Evolutionary conservation across 257 asterid genomes (phyloP).

Genomic region (Salvia miltiorrhiza): DNA sequence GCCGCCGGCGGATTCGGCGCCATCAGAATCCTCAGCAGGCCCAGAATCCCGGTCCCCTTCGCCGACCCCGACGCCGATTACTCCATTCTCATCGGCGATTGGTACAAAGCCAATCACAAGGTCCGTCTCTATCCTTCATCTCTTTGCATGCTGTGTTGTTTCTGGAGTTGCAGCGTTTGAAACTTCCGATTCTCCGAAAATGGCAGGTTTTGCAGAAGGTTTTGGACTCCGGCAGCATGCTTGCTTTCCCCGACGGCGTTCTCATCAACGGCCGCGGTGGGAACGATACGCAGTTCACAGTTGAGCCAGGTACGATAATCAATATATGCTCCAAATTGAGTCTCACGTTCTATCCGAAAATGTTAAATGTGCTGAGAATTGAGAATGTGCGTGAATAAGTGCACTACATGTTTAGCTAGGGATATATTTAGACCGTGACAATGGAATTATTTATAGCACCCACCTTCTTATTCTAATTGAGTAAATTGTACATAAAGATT

Average conservation of each 20-base stretch:
- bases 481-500: too few relatives aligned
- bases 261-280: conserved; percentile 59
- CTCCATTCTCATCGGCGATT: conserved; percentile 59
- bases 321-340: too few relatives aligned
- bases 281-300: conserved; percentile 35
- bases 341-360: too few relatives aligned
- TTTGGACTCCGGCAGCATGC: conserved; percentile 48
- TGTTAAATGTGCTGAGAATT: too few relatives aligned
- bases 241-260: conserved; percentile 42
- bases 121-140: too few relatives aligned
- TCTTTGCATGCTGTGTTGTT: background rate
- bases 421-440: too few relatives aligned
- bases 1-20: conserved; percentile 77
- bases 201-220: conserved; percentile 37
- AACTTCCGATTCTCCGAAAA: background rate
- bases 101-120: conserved; percentile 60
- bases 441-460: too few relatives aligned
- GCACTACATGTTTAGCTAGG: too few relatives aligned
- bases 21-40: conserved; percentile 59
- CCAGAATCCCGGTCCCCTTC: conserved; percentile 64
- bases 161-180: background rate
- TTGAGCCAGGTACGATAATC: conserved; percentile 36
- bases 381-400: too few relatives aligned
- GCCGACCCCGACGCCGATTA: conserved; percentile 51
- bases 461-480: too few relatives aligned